Evolutionary conservation across 108 stramenopile genomes (phyloP).

Genomic region (Epithemia pelagica): DNA sequence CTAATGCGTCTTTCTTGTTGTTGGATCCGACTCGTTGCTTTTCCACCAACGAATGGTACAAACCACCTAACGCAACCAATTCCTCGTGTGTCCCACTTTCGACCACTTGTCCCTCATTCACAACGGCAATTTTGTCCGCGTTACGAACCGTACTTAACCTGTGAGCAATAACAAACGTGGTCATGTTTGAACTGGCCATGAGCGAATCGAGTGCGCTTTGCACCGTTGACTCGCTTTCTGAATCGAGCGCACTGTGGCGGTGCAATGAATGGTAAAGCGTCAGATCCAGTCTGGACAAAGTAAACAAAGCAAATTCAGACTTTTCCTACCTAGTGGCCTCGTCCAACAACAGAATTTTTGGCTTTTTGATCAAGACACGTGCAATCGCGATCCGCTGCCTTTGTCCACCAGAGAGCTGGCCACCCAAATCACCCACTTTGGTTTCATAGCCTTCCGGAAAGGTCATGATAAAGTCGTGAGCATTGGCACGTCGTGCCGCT

Average conservation of each 20-base stretch:
- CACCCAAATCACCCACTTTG: slow-evolving; percentile 37
- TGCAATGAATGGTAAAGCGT: slow-evolving; percentile 7
- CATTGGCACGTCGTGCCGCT: slow-evolving; percentile 77
- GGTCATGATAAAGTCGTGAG: slow-evolving; percentile 66
- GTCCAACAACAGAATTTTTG: slow-evolving; percentile 58
- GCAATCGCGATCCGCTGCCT: slow-evolving; percentile 78
- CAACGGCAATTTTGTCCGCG: slow-evolving; percentile 87
- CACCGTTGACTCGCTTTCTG: slow-evolving; percentile 60
- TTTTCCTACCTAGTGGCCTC: slow-evolving; percentile 40
- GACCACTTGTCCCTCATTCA: slow-evolving; percentile 66
- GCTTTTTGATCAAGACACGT: slow-evolving; percentile 52
- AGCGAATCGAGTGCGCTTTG: slow-evolving; percentile 74
- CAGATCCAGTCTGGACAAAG: slow-evolving; percentile 11
- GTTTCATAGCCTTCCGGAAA: slow-evolving; percentile 69
- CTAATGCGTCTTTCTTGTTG: neutral
- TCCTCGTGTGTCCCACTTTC: slow-evolving; percentile 88
- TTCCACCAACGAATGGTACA: slow-evolving; percentile 30
- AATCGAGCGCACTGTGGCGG: slow-evolving; percentile 54
- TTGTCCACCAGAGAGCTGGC: slow-evolving; percentile 16
- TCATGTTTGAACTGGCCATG: slow-evolving; percentile 37
- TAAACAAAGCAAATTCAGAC: slow-evolving; percentile 24
- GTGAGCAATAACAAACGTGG: slow-evolving; percentile 87
- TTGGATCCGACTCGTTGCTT: slow-evolving; percentile 19
- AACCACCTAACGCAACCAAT: slow-evolving; percentile 36
- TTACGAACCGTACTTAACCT: slow-evolving; percentile 78